A percentile compares a stretch with the other conserved stretches of the same genome.
Conservation (phyloP, 371 early-diverging fungal genomes). For the Blastocladiella emersonii region DNA sequence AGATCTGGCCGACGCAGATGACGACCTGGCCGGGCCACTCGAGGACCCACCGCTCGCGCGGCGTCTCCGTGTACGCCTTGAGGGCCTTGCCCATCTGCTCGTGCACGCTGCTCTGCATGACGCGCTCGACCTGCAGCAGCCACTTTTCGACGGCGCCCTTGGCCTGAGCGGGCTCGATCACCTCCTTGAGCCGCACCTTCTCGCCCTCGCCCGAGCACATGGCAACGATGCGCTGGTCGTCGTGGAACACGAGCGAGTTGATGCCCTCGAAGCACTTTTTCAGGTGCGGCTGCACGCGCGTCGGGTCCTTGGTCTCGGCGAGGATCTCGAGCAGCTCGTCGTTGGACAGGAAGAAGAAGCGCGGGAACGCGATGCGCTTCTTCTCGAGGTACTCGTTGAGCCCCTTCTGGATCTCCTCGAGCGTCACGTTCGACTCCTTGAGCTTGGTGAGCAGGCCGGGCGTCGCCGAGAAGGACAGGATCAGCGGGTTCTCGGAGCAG, state of each 20-base stretch:
- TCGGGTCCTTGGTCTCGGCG: conserved; percentile 26
- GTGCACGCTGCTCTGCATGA: conserved; percentile 33
- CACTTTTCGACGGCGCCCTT: conserved; percentile 39
- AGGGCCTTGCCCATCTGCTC: conserved; percentile 32
- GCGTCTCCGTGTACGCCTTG: conserved; percentile 19
- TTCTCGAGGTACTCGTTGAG: conserved; percentile 38
- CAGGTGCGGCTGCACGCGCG: conserved; percentile 39
- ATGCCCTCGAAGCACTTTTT: conserved; percentile 45
- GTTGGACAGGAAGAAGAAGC: conserved; percentile 45
- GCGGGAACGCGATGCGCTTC: conserved; percentile 38
- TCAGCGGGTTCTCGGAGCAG: conserved; percentile 27
- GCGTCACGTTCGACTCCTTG: conserved; percentile 36
- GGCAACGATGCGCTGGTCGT: conserved; percentile 19
- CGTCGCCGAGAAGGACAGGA: conserved; percentile 34
- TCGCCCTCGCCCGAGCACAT: conserved; percentile 42
- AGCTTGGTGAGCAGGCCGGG: conserved; percentile 32
- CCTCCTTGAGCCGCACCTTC: conserved; percentile 25
- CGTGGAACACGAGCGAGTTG: conserved; percentile 28
- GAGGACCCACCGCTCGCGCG: conserved; percentile 34
- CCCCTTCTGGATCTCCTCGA: conserved; percentile 41
- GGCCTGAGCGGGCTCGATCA: conserved; percentile 22
- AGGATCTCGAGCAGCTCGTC: conserved; percentile 44
- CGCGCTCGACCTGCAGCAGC: conserved; percentile 32
- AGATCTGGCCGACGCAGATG: conserved; percentile 32
- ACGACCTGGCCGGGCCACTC: conserved; percentile 44